A percentile compares a stretch with the other conserved stretches of the same genome.
phyloP scores from a whole-genome alignment of 129 eudicot genomes.

The Centella asiatica region DNA sequence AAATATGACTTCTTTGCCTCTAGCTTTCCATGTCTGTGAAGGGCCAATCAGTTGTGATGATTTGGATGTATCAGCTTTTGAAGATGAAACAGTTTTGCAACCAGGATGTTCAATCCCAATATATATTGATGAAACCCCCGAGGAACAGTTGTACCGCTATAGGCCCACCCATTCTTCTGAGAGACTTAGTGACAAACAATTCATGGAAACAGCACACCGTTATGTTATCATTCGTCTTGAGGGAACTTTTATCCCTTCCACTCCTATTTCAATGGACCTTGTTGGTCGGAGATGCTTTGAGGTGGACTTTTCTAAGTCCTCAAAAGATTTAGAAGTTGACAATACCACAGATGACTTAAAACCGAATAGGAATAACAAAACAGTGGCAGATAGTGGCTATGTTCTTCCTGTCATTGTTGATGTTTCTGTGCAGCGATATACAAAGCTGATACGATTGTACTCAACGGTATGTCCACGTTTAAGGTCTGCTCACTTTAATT shows the following conservation, averaged over 20 bases:
- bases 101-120: constrained; percentile 79
- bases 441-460: constrained; percentile 79
- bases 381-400: constrained; percentile 36
- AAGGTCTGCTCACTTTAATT: not conserved
- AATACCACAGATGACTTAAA: constrained; percentile 21
- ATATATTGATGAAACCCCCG: constrained; percentile 49
- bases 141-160: constrained; percentile 44
- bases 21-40: constrained; percentile 50
- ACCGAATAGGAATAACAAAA: constrained; percentile 20
- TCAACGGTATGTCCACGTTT: constrained; percentile 58
- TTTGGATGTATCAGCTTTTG: constrained; percentile 37
- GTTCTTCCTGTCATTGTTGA: constrained; percentile 86
- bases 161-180: constrained; percentile 55
- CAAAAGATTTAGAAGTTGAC: constrained; percentile 34
- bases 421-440: constrained; percentile 77
- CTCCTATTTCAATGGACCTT: constrained; percentile 90
- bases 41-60: constrained; percentile 33
- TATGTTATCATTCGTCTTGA: constrained; percentile 69
- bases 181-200: constrained; percentile 43
- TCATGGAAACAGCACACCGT: constrained; percentile 55
- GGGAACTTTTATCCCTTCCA: constrained; percentile 66
- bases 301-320: constrained; percentile 72
- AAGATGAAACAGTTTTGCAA: constrained; percentile 37
- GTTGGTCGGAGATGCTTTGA: constrained; percentile 86
- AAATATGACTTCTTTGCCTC: constrained; percentile 82